Evolutionary conservation across 1,284 basidiomycete species (phyloP).

Genomic region (Takashimella koratensis): DNA sequence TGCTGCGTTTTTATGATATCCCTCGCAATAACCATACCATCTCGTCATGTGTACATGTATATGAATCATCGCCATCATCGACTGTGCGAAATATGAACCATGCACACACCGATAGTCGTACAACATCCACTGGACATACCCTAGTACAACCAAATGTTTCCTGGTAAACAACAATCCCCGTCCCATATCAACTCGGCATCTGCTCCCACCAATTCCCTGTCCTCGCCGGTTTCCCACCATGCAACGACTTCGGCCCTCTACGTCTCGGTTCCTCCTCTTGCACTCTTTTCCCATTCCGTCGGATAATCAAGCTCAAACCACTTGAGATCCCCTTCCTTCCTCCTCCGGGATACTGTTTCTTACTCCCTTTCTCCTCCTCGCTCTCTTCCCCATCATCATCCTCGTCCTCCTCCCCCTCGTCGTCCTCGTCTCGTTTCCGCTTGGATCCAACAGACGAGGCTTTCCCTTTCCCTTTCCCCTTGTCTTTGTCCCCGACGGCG

Average conservation of each 20-base stretch:
- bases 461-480: constrained; percentile 11
- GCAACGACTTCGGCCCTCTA: constrained; percentile 9
- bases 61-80: too few relatives aligned
- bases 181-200: not conserved
- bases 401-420: constrained; percentile 29
- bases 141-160: too few relatives aligned
- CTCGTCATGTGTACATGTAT: too few relatives aligned
- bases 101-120: too few relatives aligned
- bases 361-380: constrained; percentile 15
- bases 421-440: constrained; percentile 37
- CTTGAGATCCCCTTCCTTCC: constrained; percentile 66
- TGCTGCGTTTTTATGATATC: too few relatives aligned
- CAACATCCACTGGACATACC: too few relatives aligned
- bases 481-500: constrained; percentile 9
- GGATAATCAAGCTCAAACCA: constrained; percentile 63
- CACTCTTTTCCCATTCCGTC: constrained; percentile 35
- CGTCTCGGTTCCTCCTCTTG: constrained; percentile 16
- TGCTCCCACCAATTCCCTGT: constrained; percentile 16
- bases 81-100: too few relatives aligned
- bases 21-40: too few relatives aligned
- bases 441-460: constrained; percentile 6
- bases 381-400: constrained; percentile 27
- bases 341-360: constrained; percentile 53
- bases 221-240: constrained; percentile 3
- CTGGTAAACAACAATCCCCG: too few relatives aligned